Base-by-base conservation (phyloP, 768 basidiomycete species). In the Tricholoma flavovirens region DNA sequence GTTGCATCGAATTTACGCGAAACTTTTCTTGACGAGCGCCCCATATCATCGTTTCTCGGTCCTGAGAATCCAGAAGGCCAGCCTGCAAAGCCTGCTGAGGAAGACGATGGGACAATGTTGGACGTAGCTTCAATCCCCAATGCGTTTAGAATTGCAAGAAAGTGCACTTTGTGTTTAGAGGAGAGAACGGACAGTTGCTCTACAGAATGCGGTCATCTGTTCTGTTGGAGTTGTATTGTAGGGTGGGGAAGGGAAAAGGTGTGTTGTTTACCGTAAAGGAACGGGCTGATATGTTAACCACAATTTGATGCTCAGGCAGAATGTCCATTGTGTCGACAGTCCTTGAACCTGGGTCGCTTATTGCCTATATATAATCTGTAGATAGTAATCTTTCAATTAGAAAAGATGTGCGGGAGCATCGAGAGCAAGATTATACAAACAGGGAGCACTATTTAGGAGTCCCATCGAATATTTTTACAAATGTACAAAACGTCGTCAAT, bases 181-280 rank as follows among this genome's bases (percentile, higher is more conserved):
- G 89, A 92, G 67, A 78, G 92, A 62, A 90, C 88, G 0, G 82
- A 85, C 56, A 91, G 83, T 61, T 86, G 85, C 65, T 83, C 86
- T 26, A 94, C 92, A 0, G 92, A 93, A 67, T 94, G 92, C 60
- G 92, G 92, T 0, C 92, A 94, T 68, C 65, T 94, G 46, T 94
- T 93, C 66, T 93, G 91, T 62, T 94, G 92, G 92, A 83, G 77
- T 61, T 94, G 92, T 63, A 90, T 94, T 38, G 83, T 89, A 43
- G 88, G 86, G 9, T 94, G 92, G 92, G 90, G 88, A 12, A 75
- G 87, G 67, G 92, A 94, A 68, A 94, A 92, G 82, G 88, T 87
- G 55, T 33, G 10, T 14, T 11, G 14, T 35, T 14, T 15, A 42
- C 51, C n/a, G n/a, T n/a, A n/a, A 40, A 33, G 53, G 53, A 32